Evolutionary conservation across 1,284 basidiomycete species (phyloP).

Genomic region (Cutaneotrichosporon daszewskae): DNA sequence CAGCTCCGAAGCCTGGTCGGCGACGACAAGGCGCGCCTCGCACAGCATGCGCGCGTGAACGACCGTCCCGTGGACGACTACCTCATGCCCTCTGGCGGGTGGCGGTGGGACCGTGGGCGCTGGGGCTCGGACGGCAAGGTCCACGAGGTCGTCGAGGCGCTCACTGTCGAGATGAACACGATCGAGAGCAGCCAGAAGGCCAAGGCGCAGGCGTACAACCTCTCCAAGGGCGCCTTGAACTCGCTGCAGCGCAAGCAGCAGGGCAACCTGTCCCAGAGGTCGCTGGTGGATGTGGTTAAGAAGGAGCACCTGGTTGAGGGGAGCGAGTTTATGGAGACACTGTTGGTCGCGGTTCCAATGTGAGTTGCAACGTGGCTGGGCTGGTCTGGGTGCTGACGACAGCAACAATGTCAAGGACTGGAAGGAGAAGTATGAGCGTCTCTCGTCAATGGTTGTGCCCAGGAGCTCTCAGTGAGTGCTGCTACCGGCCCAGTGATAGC

Average conservation of each 20-base stretch:
- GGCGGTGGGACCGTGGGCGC: slow-evolving; percentile 85
- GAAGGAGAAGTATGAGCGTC: slow-evolving; percentile 80
- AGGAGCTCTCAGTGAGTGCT: slow-evolving; percentile 78
- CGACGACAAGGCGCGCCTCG: slow-evolving; percentile 75
- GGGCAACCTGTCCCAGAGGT: slow-evolving; percentile 86
- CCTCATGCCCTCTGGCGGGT: slow-evolving; percentile 47
- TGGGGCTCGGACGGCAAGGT: slow-evolving; percentile 76
- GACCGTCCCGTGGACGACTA: slow-evolving; percentile 78
- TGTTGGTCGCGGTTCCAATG: slow-evolving; percentile 93
- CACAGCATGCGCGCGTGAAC: slow-evolving; percentile 70
- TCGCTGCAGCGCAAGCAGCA: slow-evolving; percentile 93
- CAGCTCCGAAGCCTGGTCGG: slow-evolving; percentile 85
- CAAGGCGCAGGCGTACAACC: slow-evolving; percentile 85
- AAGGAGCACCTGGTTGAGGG: slow-evolving; percentile 67
- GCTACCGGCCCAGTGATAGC: too few relatives aligned
- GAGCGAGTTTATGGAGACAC: slow-evolving; percentile 90
- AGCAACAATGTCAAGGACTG: slow-evolving; percentile 84
- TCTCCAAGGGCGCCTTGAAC: slow-evolving; percentile 88
- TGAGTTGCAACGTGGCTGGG: slow-evolving; percentile 41
- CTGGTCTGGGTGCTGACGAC: slow-evolving; percentile 17
- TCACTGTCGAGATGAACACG: slow-evolving; percentile 81
- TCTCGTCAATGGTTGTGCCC: slow-evolving; percentile 91
- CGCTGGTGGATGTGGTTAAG: slow-evolving; percentile 77
- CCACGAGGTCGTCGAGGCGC: slow-evolving; percentile 69
- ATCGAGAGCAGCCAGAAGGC: slow-evolving; percentile 85